These are phyloP conservation scores for Epichloe glyceriae DNA, from an alignment of 2,329 filamentous ascomycete genomes.

Conservation along the genomic window DNA sequence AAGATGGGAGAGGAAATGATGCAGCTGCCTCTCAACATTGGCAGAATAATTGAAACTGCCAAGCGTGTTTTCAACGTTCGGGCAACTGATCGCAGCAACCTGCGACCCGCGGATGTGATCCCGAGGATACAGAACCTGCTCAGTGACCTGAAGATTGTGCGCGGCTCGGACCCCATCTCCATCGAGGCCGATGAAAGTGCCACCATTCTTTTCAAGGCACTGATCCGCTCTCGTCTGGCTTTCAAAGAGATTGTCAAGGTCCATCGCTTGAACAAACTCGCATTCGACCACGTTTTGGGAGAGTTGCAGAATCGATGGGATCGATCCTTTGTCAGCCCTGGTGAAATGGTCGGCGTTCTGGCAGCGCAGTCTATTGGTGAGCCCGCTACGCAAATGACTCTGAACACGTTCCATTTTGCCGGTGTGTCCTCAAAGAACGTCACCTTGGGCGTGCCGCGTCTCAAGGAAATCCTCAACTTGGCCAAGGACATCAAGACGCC, in stretches of 20 bases:
- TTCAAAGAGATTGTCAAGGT: conserved; percentile 87
- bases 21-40: conserved; percentile 85
- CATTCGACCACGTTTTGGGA: conserved; percentile 83
- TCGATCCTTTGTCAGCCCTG: conserved; percentile 73
- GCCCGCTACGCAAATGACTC: conserved; percentile 96
- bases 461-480: conserved; percentile 98
- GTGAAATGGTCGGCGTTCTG: conserved; percentile 97
- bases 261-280: conserved; percentile 76
- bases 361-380: conserved; percentile 98
- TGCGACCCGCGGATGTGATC: conserved; percentile 80
- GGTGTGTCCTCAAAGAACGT: conserved; percentile 99
- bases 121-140: conserved; percentile 64
- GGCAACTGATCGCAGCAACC: conserved; percentile 71
- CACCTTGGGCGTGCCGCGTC: conserved; percentile 93
- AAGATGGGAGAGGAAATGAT: conserved; percentile 73
- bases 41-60: conserved; percentile 80
- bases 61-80: conserved; percentile 86
- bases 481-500: conserved; percentile 98
- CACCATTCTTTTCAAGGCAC: conserved; percentile 83
- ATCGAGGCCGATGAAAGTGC: conserved; percentile 77
- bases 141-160: conserved; percentile 69
- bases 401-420: conserved; percentile 99
- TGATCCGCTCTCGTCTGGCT: conserved; percentile 75
- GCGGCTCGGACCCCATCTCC: conserved; percentile 71
- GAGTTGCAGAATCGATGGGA: conserved; percentile 84